Conservation (phyloP, 352 stramenopile genomes). For the Phytophthora pseudosyringae region DNA sequence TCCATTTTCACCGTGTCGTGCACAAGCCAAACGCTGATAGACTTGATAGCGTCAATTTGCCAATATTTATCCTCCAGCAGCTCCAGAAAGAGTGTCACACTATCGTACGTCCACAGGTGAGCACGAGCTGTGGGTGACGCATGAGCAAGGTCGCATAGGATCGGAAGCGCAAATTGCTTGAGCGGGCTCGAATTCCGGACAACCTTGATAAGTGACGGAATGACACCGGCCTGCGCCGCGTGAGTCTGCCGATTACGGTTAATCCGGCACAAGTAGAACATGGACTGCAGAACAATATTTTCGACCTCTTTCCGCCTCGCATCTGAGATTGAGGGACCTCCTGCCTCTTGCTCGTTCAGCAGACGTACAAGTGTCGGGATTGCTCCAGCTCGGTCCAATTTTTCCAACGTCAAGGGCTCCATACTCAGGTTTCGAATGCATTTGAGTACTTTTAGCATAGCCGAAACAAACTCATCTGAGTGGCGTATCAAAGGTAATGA, state of each 20-base stretch:
- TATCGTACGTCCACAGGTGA: slow-evolving; percentile 86
- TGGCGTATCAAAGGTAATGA: slow-evolving; percentile 33
- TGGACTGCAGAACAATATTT: slow-evolving; percentile 91
- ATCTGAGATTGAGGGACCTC: slow-evolving; percentile 33
- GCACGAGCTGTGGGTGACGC: slow-evolving; percentile 84
- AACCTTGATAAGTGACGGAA: slow-evolving; percentile 91
- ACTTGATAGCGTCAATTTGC: slow-evolving; percentile 91
- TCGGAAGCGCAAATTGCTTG: slow-evolving; percentile 93
- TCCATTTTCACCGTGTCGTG: slow-evolving; percentile 89
- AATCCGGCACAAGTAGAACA: slow-evolving; percentile 95
- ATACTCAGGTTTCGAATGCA: slow-evolving; percentile 91
- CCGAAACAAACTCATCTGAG: slow-evolving; percentile 58
- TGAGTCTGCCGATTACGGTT: slow-evolving; percentile 91
- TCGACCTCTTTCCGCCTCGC: slow-evolving; percentile 85
- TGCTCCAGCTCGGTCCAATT: slow-evolving; percentile 86
- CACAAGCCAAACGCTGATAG: slow-evolving; percentile 85
- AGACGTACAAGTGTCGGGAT: slow-evolving; percentile 87
- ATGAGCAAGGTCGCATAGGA: slow-evolving; percentile 93
- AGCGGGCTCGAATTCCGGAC: slow-evolving; percentile 84
- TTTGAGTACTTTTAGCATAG: slow-evolving; percentile 85
- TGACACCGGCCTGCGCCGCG: slow-evolving; percentile 88
- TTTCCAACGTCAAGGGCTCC: slow-evolving; percentile 90
- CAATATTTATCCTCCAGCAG: slow-evolving; percentile 91
- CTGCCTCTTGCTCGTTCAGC: slow-evolving; percentile 60
- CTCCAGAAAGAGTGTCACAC: slow-evolving; percentile 87